phyloP scores from a whole-genome alignment of 768 basidiomycete genomes.

The Cystofilobasidium macerans region DNA sequence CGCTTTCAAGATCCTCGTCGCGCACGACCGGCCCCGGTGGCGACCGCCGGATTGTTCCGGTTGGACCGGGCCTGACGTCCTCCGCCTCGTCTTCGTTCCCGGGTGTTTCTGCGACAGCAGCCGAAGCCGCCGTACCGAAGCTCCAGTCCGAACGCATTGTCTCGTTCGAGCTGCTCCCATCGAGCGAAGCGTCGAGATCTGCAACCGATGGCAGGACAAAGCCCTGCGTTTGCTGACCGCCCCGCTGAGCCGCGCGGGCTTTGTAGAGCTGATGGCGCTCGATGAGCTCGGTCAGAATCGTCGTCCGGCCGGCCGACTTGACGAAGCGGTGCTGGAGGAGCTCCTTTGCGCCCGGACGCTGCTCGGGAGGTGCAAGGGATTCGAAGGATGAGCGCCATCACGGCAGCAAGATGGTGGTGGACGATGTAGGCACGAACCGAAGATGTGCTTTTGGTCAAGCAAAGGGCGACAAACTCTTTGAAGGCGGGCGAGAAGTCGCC shows the following conservation, averaged over 20 bases:
- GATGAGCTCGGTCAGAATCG: constrained; percentile 72
- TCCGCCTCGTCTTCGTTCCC: no score
- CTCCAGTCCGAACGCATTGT: constrained; percentile 86
- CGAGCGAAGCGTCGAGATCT: not conserved
- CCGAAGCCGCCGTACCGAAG: constrained; percentile 64
- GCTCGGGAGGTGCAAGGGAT: no score
- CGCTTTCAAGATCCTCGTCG: constrained; percentile 28
- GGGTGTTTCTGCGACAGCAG: constrained; percentile 37
- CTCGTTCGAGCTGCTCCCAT: not conserved
- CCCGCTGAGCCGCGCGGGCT: constrained; percentile 40
- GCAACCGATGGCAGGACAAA: not conserved
- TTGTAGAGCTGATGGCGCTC: constrained; percentile 75
- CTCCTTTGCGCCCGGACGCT: constrained; percentile 86
- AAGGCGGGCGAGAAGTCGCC: constrained; percentile 72
- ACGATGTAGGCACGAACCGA: not conserved
- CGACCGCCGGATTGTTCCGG: constrained; percentile 9
- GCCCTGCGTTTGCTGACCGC: not conserved
- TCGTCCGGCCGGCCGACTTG: constrained; percentile 61
- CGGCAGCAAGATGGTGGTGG: not conserved
- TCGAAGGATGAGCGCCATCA: not conserved
- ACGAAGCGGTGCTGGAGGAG: constrained; percentile 91
- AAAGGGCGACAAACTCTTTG: constrained; percentile 82
- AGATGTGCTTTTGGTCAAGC: constrained; percentile 70
- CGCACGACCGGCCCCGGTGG: constrained; percentile 25
- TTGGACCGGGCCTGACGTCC: no score